Conservation (phyloP, 2,329 filamentous ascomycete genomes). For the Rhynchosporium agropyri region DNA sequence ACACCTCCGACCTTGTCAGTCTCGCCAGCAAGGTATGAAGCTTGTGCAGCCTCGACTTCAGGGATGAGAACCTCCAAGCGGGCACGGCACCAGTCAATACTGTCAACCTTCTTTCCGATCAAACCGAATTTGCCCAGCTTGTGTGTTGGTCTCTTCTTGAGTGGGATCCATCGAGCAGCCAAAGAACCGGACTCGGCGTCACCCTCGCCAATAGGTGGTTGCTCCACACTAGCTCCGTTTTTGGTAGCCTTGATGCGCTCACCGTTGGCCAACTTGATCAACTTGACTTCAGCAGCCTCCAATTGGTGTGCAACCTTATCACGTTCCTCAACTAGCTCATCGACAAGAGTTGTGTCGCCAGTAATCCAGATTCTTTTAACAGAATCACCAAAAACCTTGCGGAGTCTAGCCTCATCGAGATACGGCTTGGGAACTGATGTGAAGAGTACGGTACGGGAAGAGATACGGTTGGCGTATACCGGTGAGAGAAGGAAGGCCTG, state of each 20-base stretch:
- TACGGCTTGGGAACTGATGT: conserved; percentile 81
- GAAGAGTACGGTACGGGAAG: conserved; percentile 87
- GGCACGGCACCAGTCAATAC: conserved; percentile 83
- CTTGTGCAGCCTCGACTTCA: conserved; percentile 69
- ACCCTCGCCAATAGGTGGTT: conserved; percentile 50
- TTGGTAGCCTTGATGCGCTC: conserved; percentile 69
- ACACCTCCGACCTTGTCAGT: conserved; percentile 65
- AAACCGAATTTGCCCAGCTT: conserved; percentile 68
- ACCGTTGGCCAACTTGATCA: conserved; percentile 78
- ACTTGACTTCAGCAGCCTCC: conserved; percentile 82
- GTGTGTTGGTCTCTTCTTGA: conserved; percentile 77
- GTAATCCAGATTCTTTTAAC: conserved; percentile 86
- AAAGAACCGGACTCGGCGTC: conserved; percentile 70
- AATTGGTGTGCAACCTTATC: conserved; percentile 79
- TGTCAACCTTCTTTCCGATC: conserved; percentile 88
- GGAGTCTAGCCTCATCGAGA: conserved; percentile 73
- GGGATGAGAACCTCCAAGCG: conserved; percentile 77
- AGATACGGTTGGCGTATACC: conserved; percentile 80
- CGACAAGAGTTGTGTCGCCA: conserved; percentile 74
- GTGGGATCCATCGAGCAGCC: conserved; percentile 73
- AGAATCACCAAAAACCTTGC: conserved; percentile 78
- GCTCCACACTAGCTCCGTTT: conserved; percentile 53
- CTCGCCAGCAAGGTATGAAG: conserved; percentile 65
- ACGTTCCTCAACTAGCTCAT: conserved; percentile 79
- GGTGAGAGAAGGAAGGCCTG: conserved; percentile 91